Conservation (phyloP, 169 alveolate genomes). For the Eimeria brunetti region DNA sequence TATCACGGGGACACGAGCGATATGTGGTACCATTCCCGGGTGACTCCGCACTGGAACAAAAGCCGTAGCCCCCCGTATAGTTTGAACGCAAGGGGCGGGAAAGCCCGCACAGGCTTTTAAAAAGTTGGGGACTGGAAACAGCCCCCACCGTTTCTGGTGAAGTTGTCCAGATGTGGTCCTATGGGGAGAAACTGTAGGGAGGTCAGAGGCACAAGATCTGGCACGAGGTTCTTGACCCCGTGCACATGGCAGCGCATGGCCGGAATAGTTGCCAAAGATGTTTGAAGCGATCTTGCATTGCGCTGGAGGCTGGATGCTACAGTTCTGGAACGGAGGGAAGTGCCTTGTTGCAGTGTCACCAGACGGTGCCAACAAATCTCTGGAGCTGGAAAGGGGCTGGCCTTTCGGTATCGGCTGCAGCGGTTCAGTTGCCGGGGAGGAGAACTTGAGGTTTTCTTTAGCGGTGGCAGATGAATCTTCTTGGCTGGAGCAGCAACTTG, state of each 20-base stretch:
- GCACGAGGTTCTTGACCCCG: background rate
- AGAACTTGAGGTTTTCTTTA: background rate
- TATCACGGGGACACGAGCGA: background rate
- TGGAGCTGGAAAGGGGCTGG: background rate
- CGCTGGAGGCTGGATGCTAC: background rate
- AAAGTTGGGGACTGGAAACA: background rate
- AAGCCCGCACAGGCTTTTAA: background rate
- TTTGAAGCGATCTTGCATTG: conserved; percentile 6
- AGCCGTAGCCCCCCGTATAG: conserved; percentile 4
- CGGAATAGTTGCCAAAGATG: background rate
- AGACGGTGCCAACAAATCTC: background rate
- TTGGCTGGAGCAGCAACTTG: background rate
- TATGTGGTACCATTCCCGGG: background rate
- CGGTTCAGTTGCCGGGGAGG: background rate
- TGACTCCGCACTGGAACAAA: background rate
- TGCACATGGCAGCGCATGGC: background rate
- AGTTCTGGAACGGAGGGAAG: background rate
- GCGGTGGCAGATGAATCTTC: background rate
- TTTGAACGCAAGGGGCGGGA: conserved; percentile 26
- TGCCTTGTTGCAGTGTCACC: background rate
- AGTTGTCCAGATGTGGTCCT: background rate
- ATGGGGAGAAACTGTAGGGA: background rate
- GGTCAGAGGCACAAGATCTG: background rate
- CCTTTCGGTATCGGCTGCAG: background rate
- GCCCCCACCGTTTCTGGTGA: background rate